Evolutionary conservation across 257 asterid species (phyloP).

Genomic region (Parsonsia alboflavescens): DNA sequence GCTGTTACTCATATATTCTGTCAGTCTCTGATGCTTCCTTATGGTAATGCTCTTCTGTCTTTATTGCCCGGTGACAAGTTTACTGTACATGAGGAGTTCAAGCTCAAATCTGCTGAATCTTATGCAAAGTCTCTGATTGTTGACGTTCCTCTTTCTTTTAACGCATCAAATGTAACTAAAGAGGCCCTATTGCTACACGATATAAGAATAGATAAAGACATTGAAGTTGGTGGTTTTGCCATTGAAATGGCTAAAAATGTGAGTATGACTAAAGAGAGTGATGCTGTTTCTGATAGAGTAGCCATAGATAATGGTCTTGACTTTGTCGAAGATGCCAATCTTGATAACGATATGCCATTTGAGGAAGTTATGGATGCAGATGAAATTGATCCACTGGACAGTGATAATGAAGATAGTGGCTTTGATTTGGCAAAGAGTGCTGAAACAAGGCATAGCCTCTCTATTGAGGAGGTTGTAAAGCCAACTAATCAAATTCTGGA

Average conservation of each 20-base stretch:
- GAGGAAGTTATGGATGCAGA: conserved; percentile 28
- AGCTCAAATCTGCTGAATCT: conserved; percentile 19
- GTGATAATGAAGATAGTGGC: conserved; percentile 9
- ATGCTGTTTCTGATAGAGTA: conserved; percentile 26
- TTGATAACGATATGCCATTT: conserved; percentile 36
- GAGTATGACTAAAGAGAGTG: conserved; percentile 20
- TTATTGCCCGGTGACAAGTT: conserved; percentile 35
- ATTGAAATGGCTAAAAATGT: conserved; percentile 16
- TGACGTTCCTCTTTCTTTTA: conserved; percentile 18
- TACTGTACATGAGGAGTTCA: conserved; percentile 12
- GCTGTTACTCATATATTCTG: conserved; percentile 67
- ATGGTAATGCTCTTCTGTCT: conserved; percentile 57
- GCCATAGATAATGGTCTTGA: conserved; percentile 42
- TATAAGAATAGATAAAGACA: conserved; percentile 21
- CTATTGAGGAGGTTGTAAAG: conserved; percentile 27
- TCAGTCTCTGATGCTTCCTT: conserved; percentile 77
- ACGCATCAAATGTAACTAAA: conserved; percentile 21
- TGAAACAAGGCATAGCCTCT: conserved; percentile 17
- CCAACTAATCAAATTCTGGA: conserved; percentile 20
- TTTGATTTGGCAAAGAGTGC: conserved; percentile 8
- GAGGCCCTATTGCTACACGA: conserved; percentile 26
- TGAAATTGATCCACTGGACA: conserved; percentile 28
- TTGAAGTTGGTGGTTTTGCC: conserved; percentile 13
- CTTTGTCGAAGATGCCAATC: conserved; percentile 61
- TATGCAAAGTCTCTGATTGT: conserved; percentile 18